Evolutionary conservation across 2,329 filamentous ascomycete species (phyloP), one percentile per base, ranked within the genome.

Genomic region (Boeremia exigua): DNA sequence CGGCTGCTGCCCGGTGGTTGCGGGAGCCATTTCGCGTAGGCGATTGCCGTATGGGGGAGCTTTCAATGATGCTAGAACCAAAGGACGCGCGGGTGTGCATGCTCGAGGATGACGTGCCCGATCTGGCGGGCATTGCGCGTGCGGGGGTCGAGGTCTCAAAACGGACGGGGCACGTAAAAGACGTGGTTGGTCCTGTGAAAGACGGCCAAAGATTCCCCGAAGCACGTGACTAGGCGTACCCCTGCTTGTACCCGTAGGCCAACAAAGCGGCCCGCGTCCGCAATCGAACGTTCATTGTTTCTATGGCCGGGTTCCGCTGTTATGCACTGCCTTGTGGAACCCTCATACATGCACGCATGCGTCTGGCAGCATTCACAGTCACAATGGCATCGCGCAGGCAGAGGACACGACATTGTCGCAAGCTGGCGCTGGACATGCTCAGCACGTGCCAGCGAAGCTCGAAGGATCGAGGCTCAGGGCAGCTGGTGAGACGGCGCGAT

Each of bases 81-180:
- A 73, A 65, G 3, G 70, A 72, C 6, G 68, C 56, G 3, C 69
- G 54, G n/a, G 71, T 72, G 37, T 72, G 68, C 70, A 72, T 75
- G 49, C 68, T 73, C 45, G 68, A 62, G 6, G 68, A 71, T 40
- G 70, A 73, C 25, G 70, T 62, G 56, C 69, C 70, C 52, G 71
- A 74, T 63, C 63, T 63, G 43, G 66, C 56, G 58, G 68, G 66
- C 72, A 74, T 75, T 50, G 58, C 53, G 43, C 34, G 15, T 39
- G 29, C 40, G 57, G 43, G 54, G 43, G 57, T 56, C 37, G 34
- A 47, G 40, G 37, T 30, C 27, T 51, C 27, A 10, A 15, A 27
- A 32, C 33, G 42, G 49, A 47, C 49, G 50, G 48, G 37, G 51
- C 42, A 59, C 58, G 44, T 57, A 62, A 64, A 56, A 60, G 62